These are phyloP conservation scores for Pichia nanzhaoensis DNA, from an alignment of 805 yeast genomes.

Conservation along the genomic window DNA sequence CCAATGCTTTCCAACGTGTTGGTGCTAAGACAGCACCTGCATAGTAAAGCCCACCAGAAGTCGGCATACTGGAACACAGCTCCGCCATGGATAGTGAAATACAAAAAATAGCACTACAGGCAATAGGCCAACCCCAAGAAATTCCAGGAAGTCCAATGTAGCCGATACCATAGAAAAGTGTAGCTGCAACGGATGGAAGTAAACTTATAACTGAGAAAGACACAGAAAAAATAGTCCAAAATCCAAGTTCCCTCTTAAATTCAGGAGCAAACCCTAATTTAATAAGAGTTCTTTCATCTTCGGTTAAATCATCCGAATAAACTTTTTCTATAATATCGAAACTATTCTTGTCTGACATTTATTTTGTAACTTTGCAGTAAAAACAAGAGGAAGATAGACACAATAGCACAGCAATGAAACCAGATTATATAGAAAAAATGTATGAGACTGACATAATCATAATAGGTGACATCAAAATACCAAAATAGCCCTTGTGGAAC, in stretches of 20 bases:
- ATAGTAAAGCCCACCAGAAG: slow-evolving; percentile 63
- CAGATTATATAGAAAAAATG: too few relatives aligned
- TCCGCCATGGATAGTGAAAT: slow-evolving; percentile 61
- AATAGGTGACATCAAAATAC: too few relatives aligned
- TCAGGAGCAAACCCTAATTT: slow-evolving; percentile 55
- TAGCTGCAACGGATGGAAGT: slow-evolving; percentile 58
- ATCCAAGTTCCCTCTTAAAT: slow-evolving; percentile 47
- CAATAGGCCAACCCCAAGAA: slow-evolving; percentile 54
- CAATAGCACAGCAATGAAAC: too few relatives aligned
- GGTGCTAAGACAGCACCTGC: slow-evolving; percentile 60
- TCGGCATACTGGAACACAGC: slow-evolving; percentile 55
- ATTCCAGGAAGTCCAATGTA: slow-evolving; percentile 57
- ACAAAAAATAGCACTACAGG: slow-evolving; percentile 45
- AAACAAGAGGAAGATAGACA: too few relatives aligned
- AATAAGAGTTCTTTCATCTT: slow-evolving; percentile 20
- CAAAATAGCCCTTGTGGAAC: too few relatives aligned
- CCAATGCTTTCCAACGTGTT: slow-evolving; percentile 41
- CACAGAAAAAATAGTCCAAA: slow-evolving; percentile 34
- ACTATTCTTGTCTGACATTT: background rate
- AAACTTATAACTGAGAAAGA: slow-evolving; percentile 58
- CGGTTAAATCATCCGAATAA: background rate
- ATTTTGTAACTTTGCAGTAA: background rate
- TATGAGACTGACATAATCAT: too few relatives aligned
- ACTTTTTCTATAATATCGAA: background rate
- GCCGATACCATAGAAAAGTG: slow-evolving; percentile 50